phyloP scores from a whole-genome alignment of 2,329 filamentous ascomycete species.

The Cryphonectria parasitica region DNA sequence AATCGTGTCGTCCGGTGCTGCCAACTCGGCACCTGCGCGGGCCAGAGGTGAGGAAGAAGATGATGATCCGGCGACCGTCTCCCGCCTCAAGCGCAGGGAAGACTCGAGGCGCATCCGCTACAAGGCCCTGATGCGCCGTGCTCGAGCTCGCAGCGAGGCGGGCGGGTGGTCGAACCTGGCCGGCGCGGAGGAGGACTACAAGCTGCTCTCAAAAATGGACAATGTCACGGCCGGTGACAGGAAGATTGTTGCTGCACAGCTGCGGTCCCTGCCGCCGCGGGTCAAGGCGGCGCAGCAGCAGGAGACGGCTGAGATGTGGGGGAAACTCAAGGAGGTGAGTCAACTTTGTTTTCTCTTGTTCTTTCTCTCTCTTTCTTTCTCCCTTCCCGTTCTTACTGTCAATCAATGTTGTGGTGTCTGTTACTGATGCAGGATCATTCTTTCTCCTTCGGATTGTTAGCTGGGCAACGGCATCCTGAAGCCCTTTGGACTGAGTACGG shows the following conservation, averaged over 20 bases:
- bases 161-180: conserved; percentile 81
- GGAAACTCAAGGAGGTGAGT: conserved; percentile 81
- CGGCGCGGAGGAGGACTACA: conserved; percentile 81
- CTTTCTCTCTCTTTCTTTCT: not conserved
- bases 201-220: conserved; percentile 60
- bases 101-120: conserved; percentile 78
- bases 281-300: conserved; percentile 80
- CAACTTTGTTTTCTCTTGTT: not conserved
- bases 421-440: not conserved
- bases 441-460: not conserved
- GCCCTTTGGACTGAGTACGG: conserved; percentile 90
- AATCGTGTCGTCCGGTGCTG: conserved; percentile 63
- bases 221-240: conserved; percentile 69
- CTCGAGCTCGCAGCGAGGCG: conserved; percentile 70
- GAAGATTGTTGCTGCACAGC: conserved; percentile 68
- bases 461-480: conserved; percentile 90
- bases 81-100: conserved; percentile 47
- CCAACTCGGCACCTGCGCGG: conserved; percentile 49
- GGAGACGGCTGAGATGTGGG: conserved; percentile 97
- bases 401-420: no score
- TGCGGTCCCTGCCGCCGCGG: conserved; percentile 66
- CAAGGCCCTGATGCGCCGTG: conserved; percentile 82
- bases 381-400: no score
- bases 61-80: conserved; percentile 36
- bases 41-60: conserved; percentile 34